These are phyloP conservation scores for Chlamydomonas asymmetrica DNA, from an alignment of 139 green algal genomes.

Conservation along the genomic window DNA sequence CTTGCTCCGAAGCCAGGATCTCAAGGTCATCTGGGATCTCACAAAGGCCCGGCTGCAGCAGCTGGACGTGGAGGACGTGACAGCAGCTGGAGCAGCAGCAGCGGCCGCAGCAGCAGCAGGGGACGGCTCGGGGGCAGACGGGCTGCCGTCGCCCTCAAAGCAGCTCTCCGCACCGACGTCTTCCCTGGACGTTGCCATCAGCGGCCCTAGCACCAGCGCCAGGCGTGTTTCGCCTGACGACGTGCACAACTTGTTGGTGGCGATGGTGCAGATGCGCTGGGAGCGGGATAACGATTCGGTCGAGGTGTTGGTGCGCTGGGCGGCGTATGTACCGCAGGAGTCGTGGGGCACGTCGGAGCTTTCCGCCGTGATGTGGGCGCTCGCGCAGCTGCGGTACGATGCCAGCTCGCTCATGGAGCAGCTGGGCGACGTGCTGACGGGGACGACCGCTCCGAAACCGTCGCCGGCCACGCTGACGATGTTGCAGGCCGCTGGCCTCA, in stretches of 20 bases:
- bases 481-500: neutral
- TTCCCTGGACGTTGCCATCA: neutral
- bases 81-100: neutral
- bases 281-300: neutral
- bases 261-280: conserved; percentile 10
- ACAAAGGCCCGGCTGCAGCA: neutral
- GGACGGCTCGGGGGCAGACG: neutral
- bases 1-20: no score
- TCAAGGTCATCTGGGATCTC: no score
- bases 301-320: neutral
- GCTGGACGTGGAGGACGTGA: neutral
- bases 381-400: conserved; percentile 19
- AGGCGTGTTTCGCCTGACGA: neutral
- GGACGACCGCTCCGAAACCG: neutral
- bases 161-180: neutral
- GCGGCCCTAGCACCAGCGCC: neutral
- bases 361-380: conserved; percentile 12
- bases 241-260: neutral
- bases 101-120: neutral
- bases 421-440: conserved; percentile 12
- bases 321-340: neutral
- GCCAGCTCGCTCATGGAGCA: conserved; percentile 10
- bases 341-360: conserved; percentile 10
- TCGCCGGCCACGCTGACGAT: neutral
- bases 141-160: neutral